Evolutionary conservation across 208 protist species (phyloP).

Genomic region (Vickermania ingenoplastis): DNA sequence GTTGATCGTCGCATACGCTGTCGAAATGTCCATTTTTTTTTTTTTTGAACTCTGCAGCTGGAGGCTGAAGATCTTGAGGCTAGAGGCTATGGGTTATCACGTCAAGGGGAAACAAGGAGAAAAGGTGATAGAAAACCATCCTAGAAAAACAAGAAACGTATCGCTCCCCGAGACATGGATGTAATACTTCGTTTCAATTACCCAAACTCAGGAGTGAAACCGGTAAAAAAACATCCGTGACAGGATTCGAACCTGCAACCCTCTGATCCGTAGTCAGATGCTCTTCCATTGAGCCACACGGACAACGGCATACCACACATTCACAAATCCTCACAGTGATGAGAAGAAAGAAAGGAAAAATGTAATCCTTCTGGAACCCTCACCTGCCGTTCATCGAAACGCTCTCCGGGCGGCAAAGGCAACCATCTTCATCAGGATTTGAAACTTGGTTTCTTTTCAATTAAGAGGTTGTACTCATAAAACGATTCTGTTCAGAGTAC

Average conservation of each 20-base stretch:
- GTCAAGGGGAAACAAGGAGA: no score
- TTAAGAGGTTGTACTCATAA: slow-evolving; percentile 82
- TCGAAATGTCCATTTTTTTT: no score
- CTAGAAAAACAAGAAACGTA: no score
- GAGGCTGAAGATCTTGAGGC: no score
- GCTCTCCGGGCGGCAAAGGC: slow-evolving; percentile 58
- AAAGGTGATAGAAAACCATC: no score
- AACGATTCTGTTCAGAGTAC: slow-evolving; percentile 82
- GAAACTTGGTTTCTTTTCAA: slow-evolving; percentile 63
- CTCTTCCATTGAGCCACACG: slow-evolving; percentile 36
- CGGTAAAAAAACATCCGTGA: slow-evolving; percentile 3
- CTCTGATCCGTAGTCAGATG: slow-evolving; percentile 33
- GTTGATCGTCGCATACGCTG: no score
- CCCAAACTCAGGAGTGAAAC: no score
- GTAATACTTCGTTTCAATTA: no score
- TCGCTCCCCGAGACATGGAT: no score
- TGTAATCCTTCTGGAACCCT: slow-evolving; percentile 53
- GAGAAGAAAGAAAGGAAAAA: not conserved
- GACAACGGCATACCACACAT: slow-evolving; percentile 5
- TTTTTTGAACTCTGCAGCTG: no score
- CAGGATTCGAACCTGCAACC: slow-evolving; percentile 15
- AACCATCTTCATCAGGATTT: slow-evolving; percentile 75
- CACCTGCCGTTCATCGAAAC: slow-evolving; percentile 61
- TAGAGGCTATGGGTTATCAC: no score
- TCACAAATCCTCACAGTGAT: not conserved